A percentile compares a stretch with the other conserved stretches of the same genome.
These are phyloP conservation scores for Tulasnella sp. DNA, from an alignment of 768 basidiomycete species.

Conservation along the genomic window DNA sequence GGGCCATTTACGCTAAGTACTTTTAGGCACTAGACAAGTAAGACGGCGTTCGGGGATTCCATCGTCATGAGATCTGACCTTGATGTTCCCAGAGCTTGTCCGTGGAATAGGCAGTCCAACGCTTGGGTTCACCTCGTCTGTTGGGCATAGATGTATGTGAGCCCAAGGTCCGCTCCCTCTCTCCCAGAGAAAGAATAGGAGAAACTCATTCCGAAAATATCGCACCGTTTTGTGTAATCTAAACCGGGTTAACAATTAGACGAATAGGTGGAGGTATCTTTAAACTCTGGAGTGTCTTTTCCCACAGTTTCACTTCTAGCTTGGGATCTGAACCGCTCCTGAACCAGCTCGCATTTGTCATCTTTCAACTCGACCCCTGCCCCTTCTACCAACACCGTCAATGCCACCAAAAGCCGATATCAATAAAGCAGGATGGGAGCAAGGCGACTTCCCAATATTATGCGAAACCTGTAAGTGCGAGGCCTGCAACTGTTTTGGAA, in stretches of 20 bases:
- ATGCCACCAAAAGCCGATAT: constrained; percentile 65
- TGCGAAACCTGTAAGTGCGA: constrained; percentile 78
- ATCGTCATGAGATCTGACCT: neutral
- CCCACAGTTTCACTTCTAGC: neutral
- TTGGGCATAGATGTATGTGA: neutral
- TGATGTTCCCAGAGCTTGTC: neutral
- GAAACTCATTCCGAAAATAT: too few relatives aligned
- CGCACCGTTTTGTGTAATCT: too few relatives aligned
- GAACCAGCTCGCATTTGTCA: neutral
- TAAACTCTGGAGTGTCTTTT: too few relatives aligned
- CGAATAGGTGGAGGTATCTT: too few relatives aligned
- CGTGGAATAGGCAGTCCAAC: neutral
- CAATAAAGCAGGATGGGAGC: constrained; percentile 92
- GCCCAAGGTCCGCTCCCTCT: too few relatives aligned
- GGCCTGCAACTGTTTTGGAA: constrained; percentile 3
- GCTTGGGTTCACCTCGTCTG: neutral
- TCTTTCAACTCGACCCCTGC: neutral
- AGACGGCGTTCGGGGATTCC: neutral
- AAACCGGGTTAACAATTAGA: too few relatives aligned
- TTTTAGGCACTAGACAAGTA: neutral
- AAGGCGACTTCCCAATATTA: constrained; percentile 87
- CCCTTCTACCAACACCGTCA: neutral
- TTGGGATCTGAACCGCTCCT: neutral
- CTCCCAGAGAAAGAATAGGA: too few relatives aligned
- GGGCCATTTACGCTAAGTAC: neutral